Conservation (phyloP, 805 yeast genomes). For the Candida xyloterini region DNA sequence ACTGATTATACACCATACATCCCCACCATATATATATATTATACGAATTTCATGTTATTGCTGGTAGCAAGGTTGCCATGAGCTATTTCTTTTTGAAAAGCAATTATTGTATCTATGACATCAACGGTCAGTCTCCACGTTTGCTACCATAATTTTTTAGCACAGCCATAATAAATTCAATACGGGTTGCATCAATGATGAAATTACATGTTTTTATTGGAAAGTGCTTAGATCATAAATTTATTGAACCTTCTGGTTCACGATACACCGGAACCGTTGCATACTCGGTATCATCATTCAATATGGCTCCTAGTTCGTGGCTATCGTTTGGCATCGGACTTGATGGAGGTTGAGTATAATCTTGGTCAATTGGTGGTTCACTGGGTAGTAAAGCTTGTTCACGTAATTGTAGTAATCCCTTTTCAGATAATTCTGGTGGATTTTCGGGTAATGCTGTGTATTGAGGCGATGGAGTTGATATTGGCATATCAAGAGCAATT, state of each 20-base stretch:
- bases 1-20: neutral
- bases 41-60: neutral
- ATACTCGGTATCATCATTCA: constrained; percentile 15
- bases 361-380: constrained; percentile 35
- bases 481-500: neutral
- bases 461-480: constrained; percentile 6
- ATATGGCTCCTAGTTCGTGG: neutral
- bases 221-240: neutral
- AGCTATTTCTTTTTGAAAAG: constrained; percentile 4
- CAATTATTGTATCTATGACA: neutral
- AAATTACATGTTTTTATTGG: neutral
- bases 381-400: constrained; percentile 67
- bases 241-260: constrained; percentile 8
- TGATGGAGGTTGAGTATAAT: constrained; percentile 14
- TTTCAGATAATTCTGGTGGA: constrained; percentile 44
- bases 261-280: constrained; percentile 18
- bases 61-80: constrained; percentile 9
- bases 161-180: constrained; percentile 4
- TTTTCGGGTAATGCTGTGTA: constrained; percentile 12
- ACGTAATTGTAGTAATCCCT: constrained; percentile 49
- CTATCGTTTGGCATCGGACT: neutral
- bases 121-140: neutral
- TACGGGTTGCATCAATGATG: too few relatives aligned
- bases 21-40: too few relatives aligned
- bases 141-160: constrained; percentile 7